These are phyloP conservation scores for Bassia scoparia DNA, from an alignment of 148 eudicot species.

Conservation along the genomic window DNA sequence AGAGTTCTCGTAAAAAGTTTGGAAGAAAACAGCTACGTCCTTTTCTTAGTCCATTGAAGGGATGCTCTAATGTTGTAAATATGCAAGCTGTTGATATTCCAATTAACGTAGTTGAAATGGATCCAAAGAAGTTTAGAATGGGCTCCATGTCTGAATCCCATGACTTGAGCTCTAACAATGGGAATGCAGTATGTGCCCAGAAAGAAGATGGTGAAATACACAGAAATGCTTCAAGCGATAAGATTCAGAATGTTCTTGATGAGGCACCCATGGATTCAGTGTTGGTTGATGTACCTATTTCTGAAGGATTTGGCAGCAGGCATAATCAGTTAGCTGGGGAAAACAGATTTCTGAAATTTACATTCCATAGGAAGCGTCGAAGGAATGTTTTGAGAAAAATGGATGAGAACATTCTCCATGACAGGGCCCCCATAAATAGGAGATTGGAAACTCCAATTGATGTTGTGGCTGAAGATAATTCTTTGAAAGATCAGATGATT, in stretches of 20 bases:
- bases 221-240: slow-evolving; percentile 4
- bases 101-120: slow-evolving; percentile 14
- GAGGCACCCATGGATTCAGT: neutral
- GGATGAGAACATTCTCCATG: slow-evolving; percentile 25
- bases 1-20: slow-evolving; percentile 22
- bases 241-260: neutral
- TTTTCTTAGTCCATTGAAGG: slow-evolving; percentile 13
- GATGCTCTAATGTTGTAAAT: slow-evolving; percentile 11
- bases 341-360: slow-evolving; percentile 21
- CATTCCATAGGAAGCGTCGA: slow-evolving; percentile 37
- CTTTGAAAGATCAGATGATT: neutral
- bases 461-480: slow-evolving; percentile 8
- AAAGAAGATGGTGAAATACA: slow-evolving; percentile 13
- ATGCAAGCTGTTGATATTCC: slow-evolving; percentile 20
- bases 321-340: slow-evolving; percentile 11
- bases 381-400: slow-evolving; percentile 26
- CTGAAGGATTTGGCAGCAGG: slow-evolving; percentile 13
- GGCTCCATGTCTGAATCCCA: slow-evolving; percentile 1
- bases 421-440: slow-evolving; percentile 2
- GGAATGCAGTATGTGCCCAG: slow-evolving; percentile 3
- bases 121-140: slow-evolving; percentile 10
- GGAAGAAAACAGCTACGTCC: slow-evolving; percentile 14
- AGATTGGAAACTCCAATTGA: slow-evolving; percentile 14
- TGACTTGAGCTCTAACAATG: slow-evolving; percentile 4
- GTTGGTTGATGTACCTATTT: slow-evolving; percentile 21